These are phyloP conservation scores for Cercis canadensis DNA, from an alignment of 306 rosid genomes.

Conservation along the genomic window DNA sequence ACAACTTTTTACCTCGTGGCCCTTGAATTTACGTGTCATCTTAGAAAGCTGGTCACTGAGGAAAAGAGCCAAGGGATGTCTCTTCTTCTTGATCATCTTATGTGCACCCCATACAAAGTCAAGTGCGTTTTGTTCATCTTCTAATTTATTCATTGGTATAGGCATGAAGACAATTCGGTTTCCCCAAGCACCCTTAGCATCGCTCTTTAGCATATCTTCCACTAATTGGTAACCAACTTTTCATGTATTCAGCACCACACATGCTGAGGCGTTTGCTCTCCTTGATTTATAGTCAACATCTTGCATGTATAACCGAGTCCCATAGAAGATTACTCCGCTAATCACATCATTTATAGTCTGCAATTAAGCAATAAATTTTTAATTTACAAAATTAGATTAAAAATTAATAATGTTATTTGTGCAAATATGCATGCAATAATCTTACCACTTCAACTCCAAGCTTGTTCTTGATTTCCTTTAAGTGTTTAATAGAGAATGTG, in stretches of 20 bases:
- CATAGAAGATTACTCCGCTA: constrained; percentile 27
- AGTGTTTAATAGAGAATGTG: constrained; percentile 27
- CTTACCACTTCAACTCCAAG: constrained; percentile 41
- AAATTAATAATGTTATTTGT: not conserved
- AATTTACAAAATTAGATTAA: too few species aligned
- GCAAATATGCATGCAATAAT: too few species aligned
- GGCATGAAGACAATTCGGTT: constrained; percentile 34
- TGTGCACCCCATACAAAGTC: too few species aligned
- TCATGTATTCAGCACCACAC: constrained; percentile 44
- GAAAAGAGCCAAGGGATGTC: too few species aligned
- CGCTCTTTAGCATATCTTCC: constrained; percentile 27
- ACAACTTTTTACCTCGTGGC: too few species aligned
- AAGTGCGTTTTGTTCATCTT: too few species aligned
- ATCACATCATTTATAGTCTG: constrained; percentile 43
- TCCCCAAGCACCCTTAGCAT: constrained; percentile 40
- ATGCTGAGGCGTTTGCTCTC: constrained; percentile 24
- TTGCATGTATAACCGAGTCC: constrained; percentile 40
- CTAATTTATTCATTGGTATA: too few species aligned
- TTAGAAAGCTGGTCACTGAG: too few species aligned
- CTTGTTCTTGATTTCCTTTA: constrained; percentile 42
- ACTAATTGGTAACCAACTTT: constrained; percentile 20
- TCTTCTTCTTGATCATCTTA: too few species aligned
- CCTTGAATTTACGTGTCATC: too few species aligned
- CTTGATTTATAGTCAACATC: constrained; percentile 26
- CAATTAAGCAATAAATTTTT: not conserved